Conservation (phyloP, 176 grass and related monocot species). For the Eleusine coracana region DNA sequence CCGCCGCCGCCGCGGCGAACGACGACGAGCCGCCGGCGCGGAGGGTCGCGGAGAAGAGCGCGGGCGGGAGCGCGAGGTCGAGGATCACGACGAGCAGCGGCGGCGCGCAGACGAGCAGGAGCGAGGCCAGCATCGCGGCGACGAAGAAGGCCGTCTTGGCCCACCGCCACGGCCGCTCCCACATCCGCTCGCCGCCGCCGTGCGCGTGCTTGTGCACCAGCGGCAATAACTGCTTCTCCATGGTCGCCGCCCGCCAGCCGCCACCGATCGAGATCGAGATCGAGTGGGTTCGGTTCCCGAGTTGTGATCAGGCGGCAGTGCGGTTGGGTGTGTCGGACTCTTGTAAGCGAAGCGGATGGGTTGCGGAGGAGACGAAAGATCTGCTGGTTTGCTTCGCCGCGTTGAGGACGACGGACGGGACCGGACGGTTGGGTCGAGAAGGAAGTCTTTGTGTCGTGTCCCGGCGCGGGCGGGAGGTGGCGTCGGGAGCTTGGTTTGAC, state of each 20-base stretch:
- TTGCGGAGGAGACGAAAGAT: not conserved
- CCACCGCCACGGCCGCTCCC: conserved; percentile 73
- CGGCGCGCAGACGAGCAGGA: conserved; percentile 88
- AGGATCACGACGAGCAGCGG: conserved; percentile 76
- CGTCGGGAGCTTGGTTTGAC: conserved; percentile 30
- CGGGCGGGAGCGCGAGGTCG: conserved; percentile 74
- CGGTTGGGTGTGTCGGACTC: conserved; percentile 3
- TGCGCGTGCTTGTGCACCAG: conserved; percentile 45
- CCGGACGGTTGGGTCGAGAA: conserved; percentile 16
- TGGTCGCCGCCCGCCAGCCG: not conserved
- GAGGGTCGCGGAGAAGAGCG: conserved; percentile 45
- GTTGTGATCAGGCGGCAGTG: conserved; percentile 8
- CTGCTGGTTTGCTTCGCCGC: conserved; percentile 56
- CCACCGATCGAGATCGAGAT: too few species aligned
- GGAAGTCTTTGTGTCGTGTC: conserved; percentile 13
- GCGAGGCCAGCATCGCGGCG: conserved; percentile 74
- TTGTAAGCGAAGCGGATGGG: conserved; percentile 19
- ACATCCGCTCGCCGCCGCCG: conserved; percentile 30
- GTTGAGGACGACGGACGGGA: conserved; percentile 37
- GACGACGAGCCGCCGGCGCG: not conserved
- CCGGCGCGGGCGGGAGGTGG: not conserved
- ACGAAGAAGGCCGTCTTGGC: conserved; percentile 88
- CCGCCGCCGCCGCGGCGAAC: conserved; percentile 3
- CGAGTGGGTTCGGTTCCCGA: not conserved
- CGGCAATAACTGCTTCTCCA: conserved; percentile 46